A percentile compares a stretch with the other conserved stretches of the same genome.
Evolutionary conservation across 768 basidiomycete genomes (phyloP).

Genomic region (Lactarius quietus): DNA sequence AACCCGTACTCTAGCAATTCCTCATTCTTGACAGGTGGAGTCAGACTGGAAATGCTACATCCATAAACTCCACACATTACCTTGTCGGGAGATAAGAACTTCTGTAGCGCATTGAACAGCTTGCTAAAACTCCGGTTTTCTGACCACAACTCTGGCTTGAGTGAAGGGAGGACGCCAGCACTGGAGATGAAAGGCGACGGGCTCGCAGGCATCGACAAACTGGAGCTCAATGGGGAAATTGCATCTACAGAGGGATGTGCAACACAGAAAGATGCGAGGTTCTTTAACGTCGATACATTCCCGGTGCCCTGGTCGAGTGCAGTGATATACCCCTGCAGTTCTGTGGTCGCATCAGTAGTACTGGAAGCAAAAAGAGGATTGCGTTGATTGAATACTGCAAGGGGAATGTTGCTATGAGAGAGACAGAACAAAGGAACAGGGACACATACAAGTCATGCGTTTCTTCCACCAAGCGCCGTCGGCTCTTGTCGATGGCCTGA

Average conservation of each 20-base stretch:
- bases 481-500: slow-evolving; percentile 51
- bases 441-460: slow-evolving; percentile 59
- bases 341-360: slow-evolving; percentile 41
- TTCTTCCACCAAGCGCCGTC: slow-evolving; percentile 86
- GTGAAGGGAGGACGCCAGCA: slow-evolving; percentile 41
- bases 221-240: slow-evolving; percentile 54
- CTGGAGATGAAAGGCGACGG: slow-evolving; percentile 52
- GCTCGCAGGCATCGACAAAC: slow-evolving; percentile 47
- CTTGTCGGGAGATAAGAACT: slow-evolving; percentile 58
- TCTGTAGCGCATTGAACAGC: slow-evolving; percentile 61
- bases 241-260: slow-evolving; percentile 52
- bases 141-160: slow-evolving; percentile 65
- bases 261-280: slow-evolving; percentile 59
- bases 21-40: slow-evolving; percentile 42
- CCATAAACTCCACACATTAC: slow-evolving; percentile 39
- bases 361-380: slow-evolving; percentile 42
- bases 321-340: slow-evolving; percentile 51
- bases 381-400: slow-evolving; percentile 48
- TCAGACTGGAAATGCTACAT: slow-evolving; percentile 18
- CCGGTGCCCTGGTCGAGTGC: slow-evolving; percentile 52
- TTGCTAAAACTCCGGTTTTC: slow-evolving; percentile 66
- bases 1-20: slow-evolving; percentile 73
- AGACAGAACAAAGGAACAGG: neutral
- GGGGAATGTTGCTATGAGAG: slow-evolving; percentile 3
- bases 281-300: slow-evolving; percentile 56